phyloP scores from a whole-genome alignment of 345 rosid genomes.

The Conringia planisiliqua region DNA sequence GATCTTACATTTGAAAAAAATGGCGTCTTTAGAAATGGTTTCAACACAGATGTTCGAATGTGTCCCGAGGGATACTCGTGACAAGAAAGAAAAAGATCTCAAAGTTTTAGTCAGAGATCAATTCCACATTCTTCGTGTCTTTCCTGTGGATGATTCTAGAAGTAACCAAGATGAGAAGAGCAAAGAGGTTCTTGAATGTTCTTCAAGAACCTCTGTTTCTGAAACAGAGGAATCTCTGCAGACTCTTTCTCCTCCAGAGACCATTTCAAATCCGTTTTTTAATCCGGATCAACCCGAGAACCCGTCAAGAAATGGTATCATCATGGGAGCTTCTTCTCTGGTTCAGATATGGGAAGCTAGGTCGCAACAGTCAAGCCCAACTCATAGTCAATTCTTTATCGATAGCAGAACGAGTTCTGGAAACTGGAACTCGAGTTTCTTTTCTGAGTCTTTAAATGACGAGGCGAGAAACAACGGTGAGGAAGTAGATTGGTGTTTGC shows the following conservation, averaged over 20 bases:
- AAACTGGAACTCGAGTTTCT: too few relatives aligned
- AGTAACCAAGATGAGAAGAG: neutral
- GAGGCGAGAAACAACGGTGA: neutral
- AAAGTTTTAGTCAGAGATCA: constrained; percentile 49
- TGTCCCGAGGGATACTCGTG: constrained; percentile 22
- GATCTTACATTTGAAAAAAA: neutral
- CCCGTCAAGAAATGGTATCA: constrained; percentile 12
- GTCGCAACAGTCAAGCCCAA: constrained; percentile 37
- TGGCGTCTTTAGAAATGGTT: constrained; percentile 63
- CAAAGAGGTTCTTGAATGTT: constrained; percentile 24
- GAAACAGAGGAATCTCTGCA: constrained; percentile 35
- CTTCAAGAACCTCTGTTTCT: constrained; percentile 24
- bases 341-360: constrained; percentile 87
- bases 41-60: constrained; percentile 52
- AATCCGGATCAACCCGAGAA: constrained; percentile 11
- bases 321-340: constrained; percentile 64
- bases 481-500: constrained; percentile 35
- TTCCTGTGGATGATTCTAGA: neutral
- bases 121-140: neutral
- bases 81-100: constrained; percentile 45
- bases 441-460: neutral
- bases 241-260: neutral
- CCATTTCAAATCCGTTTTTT: neutral
- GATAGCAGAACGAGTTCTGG: neutral
- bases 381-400: constrained; percentile 7